phyloP scores from a whole-genome alignment of 2,329 filamentous ascomycete genomes.

The Monilinia fructicola region DNA sequence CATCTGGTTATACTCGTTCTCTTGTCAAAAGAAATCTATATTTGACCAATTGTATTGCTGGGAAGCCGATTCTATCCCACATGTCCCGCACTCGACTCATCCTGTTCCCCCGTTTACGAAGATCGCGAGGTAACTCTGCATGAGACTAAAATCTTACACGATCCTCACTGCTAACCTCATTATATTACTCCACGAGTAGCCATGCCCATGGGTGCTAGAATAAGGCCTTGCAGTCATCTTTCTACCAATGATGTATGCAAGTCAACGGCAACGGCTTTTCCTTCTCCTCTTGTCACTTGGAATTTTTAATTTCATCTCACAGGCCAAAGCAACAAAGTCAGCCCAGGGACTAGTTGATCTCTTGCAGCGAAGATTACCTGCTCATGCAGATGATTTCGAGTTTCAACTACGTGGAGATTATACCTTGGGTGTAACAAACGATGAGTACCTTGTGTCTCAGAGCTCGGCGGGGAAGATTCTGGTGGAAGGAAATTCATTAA shows the following conservation, averaged over 20 bases:
- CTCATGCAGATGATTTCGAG: conserved; percentile 29
- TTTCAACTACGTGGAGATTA: conserved; percentile 25
- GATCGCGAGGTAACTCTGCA: neutral
- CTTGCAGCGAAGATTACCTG: conserved; percentile 30
- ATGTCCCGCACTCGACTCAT: too few species aligned
- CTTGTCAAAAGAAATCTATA: too few species aligned
- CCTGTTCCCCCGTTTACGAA: too few species aligned
- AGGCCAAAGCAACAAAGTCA: conserved; percentile 18
- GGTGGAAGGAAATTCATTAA: conserved; percentile 3
- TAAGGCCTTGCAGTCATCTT: neutral
- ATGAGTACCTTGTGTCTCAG: conserved; percentile 32
- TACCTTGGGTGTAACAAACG: conserved; percentile 23
- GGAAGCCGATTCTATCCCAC: too few species aligned
- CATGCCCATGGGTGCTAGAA: neutral
- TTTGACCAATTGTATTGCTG: too few species aligned
- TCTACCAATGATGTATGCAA: neutral
- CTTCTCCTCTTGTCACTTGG: neutral
- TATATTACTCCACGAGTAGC: neutral
- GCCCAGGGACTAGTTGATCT: conserved; percentile 29
- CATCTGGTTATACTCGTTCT: too few species aligned
- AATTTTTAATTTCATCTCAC: neutral
- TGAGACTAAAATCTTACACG: conserved; percentile 7
- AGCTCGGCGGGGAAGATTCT: conserved; percentile 31
- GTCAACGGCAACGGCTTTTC: neutral
- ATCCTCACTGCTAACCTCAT: neutral